Conservation (phyloP, 805 yeast genomes). For the Lachancea quebecensis region DNA sequence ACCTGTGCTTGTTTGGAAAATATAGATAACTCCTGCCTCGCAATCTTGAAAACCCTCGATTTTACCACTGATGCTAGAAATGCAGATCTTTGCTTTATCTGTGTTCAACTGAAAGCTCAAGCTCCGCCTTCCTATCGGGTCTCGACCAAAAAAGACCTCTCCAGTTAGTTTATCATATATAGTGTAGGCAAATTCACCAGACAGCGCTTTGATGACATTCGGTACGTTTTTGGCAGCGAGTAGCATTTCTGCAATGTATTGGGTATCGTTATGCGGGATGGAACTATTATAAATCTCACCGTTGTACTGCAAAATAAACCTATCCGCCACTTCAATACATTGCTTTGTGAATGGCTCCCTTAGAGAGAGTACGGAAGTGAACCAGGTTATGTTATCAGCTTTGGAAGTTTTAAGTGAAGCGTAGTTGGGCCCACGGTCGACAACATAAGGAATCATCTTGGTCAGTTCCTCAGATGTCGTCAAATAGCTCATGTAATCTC, state of each 20-base stretch:
- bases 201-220: slow-evolving; percentile 37
- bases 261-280: slow-evolving; percentile 58
- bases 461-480: slow-evolving; percentile 23
- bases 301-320: slow-evolving; percentile 64
- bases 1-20: slow-evolving; percentile 30
- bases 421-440: slow-evolving; percentile 62
- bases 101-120: slow-evolving; percentile 39
- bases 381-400: slow-evolving; percentile 28
- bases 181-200: slow-evolving; percentile 80
- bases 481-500: background rate
- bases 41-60: slow-evolving; percentile 45
- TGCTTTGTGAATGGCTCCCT: slow-evolving; percentile 75
- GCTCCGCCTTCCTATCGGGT: slow-evolving; percentile 74
- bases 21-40: slow-evolving; percentile 43
- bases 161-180: slow-evolving; percentile 37
- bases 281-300: slow-evolving; percentile 78
- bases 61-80: slow-evolving; percentile 39
- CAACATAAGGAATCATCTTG: slow-evolving; percentile 38
- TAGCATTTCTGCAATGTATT: slow-evolving; percentile 40
- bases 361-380: slow-evolving; percentile 73
- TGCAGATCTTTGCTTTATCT: slow-evolving; percentile 27
- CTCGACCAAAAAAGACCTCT: slow-evolving; percentile 72
- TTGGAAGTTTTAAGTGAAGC: slow-evolving; percentile 25
- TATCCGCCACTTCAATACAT: slow-evolving; percentile 41
- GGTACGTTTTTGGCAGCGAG: slow-evolving; percentile 25